A percentile compares a stretch with the other conserved stretches of the same genome.
phyloP scores from a whole-genome alignment of 352 stramenopile species.

The Chrysophaeum taylorii region DNA sequence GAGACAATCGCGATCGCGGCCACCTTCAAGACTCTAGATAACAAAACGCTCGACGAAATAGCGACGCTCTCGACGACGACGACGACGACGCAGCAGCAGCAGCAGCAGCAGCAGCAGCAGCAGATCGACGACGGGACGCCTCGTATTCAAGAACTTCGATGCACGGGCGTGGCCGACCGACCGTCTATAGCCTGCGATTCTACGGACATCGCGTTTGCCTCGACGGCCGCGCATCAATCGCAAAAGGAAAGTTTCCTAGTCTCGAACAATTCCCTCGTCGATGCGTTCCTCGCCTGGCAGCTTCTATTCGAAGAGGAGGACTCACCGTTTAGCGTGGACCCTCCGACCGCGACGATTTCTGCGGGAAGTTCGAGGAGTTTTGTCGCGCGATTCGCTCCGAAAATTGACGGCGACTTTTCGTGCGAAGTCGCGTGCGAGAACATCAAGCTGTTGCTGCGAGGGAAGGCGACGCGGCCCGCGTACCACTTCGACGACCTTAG shows the following conservation, averaged over 20 bases:
- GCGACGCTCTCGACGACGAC: no score
- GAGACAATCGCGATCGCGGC: slow-evolving; percentile 48
- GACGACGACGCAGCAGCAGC: no score
- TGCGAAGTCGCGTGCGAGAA: no score
- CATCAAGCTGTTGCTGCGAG: slow-evolving; percentile 58
- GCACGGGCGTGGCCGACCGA: slow-evolving; percentile 30
- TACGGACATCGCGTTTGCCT: slow-evolving; percentile 31
- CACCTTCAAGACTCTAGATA: slow-evolving; percentile 67
- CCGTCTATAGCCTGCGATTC: slow-evolving; percentile 43
- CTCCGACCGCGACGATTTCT: slow-evolving; percentile 45
- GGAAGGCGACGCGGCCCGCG: slow-evolving; percentile 63
- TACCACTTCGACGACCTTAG: slow-evolving; percentile 85
- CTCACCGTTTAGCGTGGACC: no score
- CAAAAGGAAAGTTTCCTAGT: slow-evolving; percentile 30
- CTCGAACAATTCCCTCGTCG: no score
- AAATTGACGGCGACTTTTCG: slow-evolving; percentile 73
- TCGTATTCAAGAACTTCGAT: slow-evolving; percentile 27
- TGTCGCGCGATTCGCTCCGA: slow-evolving; percentile 66
- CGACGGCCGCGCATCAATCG: slow-evolving; percentile 41
- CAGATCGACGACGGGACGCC: slow-evolving; percentile 12
- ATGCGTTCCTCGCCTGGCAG: no score
- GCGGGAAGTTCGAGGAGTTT: slow-evolving; percentile 57
- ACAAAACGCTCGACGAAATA: no score
- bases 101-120: no score
- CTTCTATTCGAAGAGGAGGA: no score